Conservation (phyloP, 495 filamentous ascomycete genomes). For the Friedmanniomyces simplex region DNA sequence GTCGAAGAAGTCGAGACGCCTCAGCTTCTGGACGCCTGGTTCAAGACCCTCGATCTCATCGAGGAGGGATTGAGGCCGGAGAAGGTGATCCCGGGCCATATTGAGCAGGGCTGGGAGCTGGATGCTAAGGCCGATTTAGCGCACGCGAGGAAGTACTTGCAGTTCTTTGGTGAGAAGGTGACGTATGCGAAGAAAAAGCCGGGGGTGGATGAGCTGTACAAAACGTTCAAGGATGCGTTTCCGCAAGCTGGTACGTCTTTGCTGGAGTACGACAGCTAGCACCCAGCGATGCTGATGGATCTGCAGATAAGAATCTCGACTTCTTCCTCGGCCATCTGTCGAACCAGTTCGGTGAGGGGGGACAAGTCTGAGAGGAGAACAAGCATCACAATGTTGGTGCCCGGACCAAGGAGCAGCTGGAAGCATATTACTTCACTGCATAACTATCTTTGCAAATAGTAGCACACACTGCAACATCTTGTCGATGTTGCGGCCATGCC, state of each 20-base stretch:
- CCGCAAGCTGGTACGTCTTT: constrained; percentile 6
- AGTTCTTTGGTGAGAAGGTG: constrained; percentile 25
- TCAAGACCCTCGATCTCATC: constrained; percentile 23
- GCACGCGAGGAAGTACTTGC: constrained; percentile 17
- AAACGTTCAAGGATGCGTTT: constrained; percentile 26
- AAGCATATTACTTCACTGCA: constrained; percentile 10
- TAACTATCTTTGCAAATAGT: no score
- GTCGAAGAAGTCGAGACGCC: constrained; percentile 28
- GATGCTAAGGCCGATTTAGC: constrained; percentile 24
- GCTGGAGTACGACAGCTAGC: background rate
- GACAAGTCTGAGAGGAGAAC: constrained; percentile 9
- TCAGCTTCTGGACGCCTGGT: constrained; percentile 24
- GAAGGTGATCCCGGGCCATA: constrained; percentile 27
- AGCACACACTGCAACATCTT: no score
- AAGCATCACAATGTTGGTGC: constrained; percentile 7
- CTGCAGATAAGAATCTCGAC: constrained; percentile 9
- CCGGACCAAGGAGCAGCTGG: constrained; percentile 12
- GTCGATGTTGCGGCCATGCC: no score
- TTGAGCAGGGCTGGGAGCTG: constrained; percentile 26
- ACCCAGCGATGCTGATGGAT: background rate
- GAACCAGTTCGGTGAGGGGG: constrained; percentile 7
- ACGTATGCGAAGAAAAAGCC: constrained; percentile 21
- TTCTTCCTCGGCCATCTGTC: constrained; percentile 15
- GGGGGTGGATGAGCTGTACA: constrained; percentile 23
- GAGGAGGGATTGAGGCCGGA: constrained; percentile 10